phyloP scores from a whole-genome alignment of 78 protist species.

The Planoprotostelium fungivorum region DNA sequence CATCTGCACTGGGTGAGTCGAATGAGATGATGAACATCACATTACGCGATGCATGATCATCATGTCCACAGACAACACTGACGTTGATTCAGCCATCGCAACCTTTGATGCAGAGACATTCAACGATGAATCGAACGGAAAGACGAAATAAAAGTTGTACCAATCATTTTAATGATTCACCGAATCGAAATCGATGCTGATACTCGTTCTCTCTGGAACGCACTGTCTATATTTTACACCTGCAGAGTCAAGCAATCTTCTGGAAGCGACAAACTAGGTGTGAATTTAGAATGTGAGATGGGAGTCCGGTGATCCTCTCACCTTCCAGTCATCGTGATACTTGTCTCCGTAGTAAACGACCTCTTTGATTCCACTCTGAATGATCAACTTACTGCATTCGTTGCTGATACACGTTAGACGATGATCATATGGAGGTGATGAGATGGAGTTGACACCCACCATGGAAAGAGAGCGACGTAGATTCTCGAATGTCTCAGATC shows the following conservation, averaged over 20 bases:
- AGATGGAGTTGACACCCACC: constrained; percentile 16
- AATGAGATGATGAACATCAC: no score
- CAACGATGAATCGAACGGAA: no score
- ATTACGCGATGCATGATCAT: no score
- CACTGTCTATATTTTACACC: constrained; percentile 8
- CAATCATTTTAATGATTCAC: background rate
- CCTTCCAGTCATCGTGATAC: constrained; percentile 31
- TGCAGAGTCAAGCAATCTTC: constrained; percentile 59
- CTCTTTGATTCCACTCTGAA: constrained; percentile 59
- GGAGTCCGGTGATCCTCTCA: no score
- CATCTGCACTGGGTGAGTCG: background rate
- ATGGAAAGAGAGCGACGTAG: constrained; percentile 68
- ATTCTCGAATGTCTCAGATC: constrained; percentile 24
- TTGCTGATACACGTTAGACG: background rate
- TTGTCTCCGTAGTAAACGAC: constrained; percentile 40
- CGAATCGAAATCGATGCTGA: background rate
- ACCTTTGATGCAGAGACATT: no score
- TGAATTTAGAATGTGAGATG: no score
- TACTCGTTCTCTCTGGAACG: background rate
- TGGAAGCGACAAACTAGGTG: constrained; percentile 41
- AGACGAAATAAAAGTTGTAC: no score
- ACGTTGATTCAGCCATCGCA: no score
- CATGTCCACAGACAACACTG: no score
- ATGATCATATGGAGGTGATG: background rate
- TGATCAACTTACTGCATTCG: constrained; percentile 75